phyloP scores from a whole-genome alignment of 306 rosid species.

The Quercus ilex region DNA sequence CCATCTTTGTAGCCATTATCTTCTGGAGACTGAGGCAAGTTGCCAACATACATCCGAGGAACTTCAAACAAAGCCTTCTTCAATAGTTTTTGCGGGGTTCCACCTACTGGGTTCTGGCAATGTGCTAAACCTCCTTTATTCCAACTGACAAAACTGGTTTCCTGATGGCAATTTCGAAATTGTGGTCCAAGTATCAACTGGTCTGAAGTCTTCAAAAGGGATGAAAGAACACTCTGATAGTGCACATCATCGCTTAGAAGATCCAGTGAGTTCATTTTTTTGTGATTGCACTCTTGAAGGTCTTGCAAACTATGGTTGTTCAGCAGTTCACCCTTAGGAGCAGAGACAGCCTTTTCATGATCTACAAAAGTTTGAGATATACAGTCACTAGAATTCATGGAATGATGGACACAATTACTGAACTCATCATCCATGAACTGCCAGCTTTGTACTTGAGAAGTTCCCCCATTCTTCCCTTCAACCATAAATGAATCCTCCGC shows the following conservation, averaged over 20 bases:
- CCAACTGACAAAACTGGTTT: constrained; percentile 62
- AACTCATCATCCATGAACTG: constrained; percentile 66
- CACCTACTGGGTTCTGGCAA: constrained; percentile 36
- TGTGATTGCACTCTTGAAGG: constrained; percentile 38
- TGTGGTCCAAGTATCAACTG: constrained; percentile 41
- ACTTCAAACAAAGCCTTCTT: constrained; percentile 74
- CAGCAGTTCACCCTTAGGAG: constrained; percentile 23
- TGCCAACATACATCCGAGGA: constrained; percentile 62
- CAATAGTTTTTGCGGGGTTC: constrained; percentile 48
- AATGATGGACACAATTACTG: constrained; percentile 57
- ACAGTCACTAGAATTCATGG: constrained; percentile 76
- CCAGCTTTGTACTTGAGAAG: constrained; percentile 76
- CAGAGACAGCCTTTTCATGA: constrained; percentile 39
- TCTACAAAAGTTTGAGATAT: constrained; percentile 67
- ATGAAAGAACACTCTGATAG: constrained; percentile 56
- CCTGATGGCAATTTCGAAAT: constrained; percentile 36
- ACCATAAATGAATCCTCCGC: constrained; percentile 44
- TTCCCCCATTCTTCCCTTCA: constrained; percentile 43
- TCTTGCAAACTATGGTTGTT: constrained; percentile 24
- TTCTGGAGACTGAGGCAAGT: constrained; percentile 45
- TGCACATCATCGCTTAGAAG: constrained; percentile 46
- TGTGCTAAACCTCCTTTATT: constrained; percentile 34
- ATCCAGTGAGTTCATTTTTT: constrained; percentile 40
- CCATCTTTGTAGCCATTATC: constrained; percentile 53
- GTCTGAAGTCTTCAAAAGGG: constrained; percentile 50